Evolutionary conservation across 1,284 basidiomycete genomes (phyloP), one percentile per base, ranked within the genome.

Genomic region (Rhodotorula sp.): DNA sequence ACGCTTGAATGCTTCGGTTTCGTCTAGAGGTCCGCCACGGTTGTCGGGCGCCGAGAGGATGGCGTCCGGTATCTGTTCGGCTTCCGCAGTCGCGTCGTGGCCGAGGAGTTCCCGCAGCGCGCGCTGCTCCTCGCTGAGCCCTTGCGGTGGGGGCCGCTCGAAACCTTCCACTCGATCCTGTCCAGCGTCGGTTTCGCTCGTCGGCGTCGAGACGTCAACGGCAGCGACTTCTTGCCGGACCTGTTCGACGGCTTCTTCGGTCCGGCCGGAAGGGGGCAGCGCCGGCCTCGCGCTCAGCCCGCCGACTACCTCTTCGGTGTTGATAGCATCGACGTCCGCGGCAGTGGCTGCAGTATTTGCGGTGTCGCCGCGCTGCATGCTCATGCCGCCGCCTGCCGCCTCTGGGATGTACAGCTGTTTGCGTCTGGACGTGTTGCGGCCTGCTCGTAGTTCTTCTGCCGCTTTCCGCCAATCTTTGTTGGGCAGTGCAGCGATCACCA

Each of bases 401-500:
- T 76, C 76, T 28, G 77, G 77, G 28, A 77, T 55, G 62, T 76
- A 78, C 12, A 69, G 38, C 62, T 76, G 89, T 26, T 93, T 84
- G 26, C 14, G 19, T 4, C n/a, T 19, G 68, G 89, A 89, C 34
- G 26, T 28, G 43, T 90, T 90, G 64, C 86, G 85, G 2, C 90
- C 91, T 0, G 86, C 88, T 31, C 84, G 78, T 28, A 79, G 69
- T 23, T 73, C 65, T 26, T 80, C 80, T 58, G 75, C 52, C 84
- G 86, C 63, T 83, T 83, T 88, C 59, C 91, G 84, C 93, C 94
- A 97, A 79, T 97, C 93, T 49, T 87, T 86, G 79, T 97, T 94
- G 74, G 92, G 85, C 56, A 90, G 83, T 0, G 91, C 84, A 6
- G 92, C 88, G 62, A 97, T 97, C 47, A 95, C 87, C 18, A 95